Base-by-base conservation (phyloP, 2,329 filamentous ascomycete species). In the Beauveria pseudobassiana region DNA sequence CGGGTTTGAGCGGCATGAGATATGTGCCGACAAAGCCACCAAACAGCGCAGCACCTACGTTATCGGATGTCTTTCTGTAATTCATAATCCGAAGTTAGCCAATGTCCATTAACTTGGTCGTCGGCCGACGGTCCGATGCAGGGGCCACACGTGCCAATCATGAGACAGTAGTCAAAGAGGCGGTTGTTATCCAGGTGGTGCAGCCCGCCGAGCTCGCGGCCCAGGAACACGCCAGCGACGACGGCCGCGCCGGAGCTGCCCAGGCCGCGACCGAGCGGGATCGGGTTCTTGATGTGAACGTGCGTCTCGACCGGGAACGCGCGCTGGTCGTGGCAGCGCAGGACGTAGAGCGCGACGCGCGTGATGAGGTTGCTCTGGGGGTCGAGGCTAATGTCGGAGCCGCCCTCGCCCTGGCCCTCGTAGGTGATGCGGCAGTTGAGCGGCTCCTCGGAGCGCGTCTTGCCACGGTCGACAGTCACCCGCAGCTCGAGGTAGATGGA, bases 11-110 rank as follows among this genome's bases (percentile, higher is more conserved):
- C 63, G 96, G 93, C 77, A 96, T 96, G 64, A 98, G 84, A 72
- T 98, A 98, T 20, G 93, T 97, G 64, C 95, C 95, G 28, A 99
- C 92, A 68, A 99, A 98, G 38, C 95, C 95, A 67, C 95, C 95
- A 70, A 96, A 98, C 42, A 98, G 84, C 8, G 95, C 93, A 16
- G 95, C 95, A 62, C 93, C 95, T 57, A 99, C 91, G 71, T 96
- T 96, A 77, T 96, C 12, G 92, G 92, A 74, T 96, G 92, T 66
- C 91, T 86, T 76, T 96, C 85, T 87, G 64, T 73, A 60, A 16
- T 16, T 30, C 18, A 5, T 6, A 30, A 18, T 16, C 30, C 34
- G 34, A 1, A 2, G 40, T 55, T 55, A 55, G 53, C 24, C 5
- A 20, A 1, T 54, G 6, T 28, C 5, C 22, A 8, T 50, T 3